Evolutionary conservation across 1,139 yeast species (phyloP).

Genomic region (Magnusiomyces paraingens): DNA sequence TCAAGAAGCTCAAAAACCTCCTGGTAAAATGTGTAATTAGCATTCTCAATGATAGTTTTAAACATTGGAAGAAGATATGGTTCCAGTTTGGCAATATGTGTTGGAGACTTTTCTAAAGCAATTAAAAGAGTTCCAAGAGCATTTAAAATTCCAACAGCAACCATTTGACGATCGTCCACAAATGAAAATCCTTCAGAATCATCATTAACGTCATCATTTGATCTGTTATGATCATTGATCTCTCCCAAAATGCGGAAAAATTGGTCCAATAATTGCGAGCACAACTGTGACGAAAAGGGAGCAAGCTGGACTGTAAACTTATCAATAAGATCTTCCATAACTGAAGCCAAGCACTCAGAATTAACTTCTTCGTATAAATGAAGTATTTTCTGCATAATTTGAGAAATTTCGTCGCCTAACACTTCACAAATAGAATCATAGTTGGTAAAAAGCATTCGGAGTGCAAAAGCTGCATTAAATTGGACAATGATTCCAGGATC

Average conservation of each 20-base stretch:
- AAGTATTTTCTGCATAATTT: conserved; percentile 74
- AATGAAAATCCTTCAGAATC: conserved; percentile 43
- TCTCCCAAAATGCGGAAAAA: conserved; percentile 69
- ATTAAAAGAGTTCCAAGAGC: conserved; percentile 79
- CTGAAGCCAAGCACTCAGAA: conserved; percentile 78
- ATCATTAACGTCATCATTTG: conserved; percentile 25
- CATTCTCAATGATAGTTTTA: conserved; percentile 48
- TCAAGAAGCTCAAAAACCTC: conserved; percentile 17
- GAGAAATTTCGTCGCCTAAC: conserved; percentile 60
- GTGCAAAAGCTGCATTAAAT: conserved; percentile 75
- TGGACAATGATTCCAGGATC: conserved; percentile 63
- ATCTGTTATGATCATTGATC: conserved; percentile 41
- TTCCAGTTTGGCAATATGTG: conserved; percentile 60
- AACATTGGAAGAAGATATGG: conserved; percentile 69
- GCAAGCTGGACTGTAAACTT: conserved; percentile 79
- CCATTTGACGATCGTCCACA: conserved; percentile 52
- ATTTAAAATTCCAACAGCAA: conserved; percentile 80
- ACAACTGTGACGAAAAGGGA: conserved; percentile 86
- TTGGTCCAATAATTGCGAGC: conserved; percentile 73
- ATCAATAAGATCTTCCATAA: conserved; percentile 94
- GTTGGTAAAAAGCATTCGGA: conserved; percentile 62
- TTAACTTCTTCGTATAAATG: conserved; percentile 67
- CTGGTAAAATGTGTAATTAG: conserved; percentile 13
- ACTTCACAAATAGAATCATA: conserved; percentile 62
- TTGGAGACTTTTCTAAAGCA: conserved; percentile 76